These are phyloP conservation scores for Dillenia suffruticosa DNA, from an alignment of 164 flowering plant genomes.

Conservation along the genomic window DNA sequence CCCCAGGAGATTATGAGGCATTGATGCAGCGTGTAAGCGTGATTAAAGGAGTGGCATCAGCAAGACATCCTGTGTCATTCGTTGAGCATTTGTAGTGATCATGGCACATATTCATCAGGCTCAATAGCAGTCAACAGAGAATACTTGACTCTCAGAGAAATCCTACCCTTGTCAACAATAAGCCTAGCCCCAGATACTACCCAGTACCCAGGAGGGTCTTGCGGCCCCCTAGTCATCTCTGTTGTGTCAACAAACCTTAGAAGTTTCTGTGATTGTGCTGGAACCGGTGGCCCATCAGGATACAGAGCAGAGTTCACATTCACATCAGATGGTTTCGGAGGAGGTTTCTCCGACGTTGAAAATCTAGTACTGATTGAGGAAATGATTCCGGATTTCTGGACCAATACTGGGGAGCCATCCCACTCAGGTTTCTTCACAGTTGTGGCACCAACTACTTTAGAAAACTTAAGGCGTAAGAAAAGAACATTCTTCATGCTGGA, in stretches of 20 bases:
- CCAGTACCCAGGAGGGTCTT: constrained; percentile 43
- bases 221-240: constrained; percentile 38
- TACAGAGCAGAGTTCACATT: constrained; percentile 34
- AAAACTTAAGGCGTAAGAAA: constrained; percentile 26
- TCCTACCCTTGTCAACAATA: constrained; percentile 32
- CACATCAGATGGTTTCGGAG: constrained; percentile 26
- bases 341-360: not conserved
- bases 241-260: constrained; percentile 30
- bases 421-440: constrained; percentile 13
- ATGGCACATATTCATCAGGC: too few species aligned
- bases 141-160: constrained; percentile 29
- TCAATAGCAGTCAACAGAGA: constrained; percentile 16
- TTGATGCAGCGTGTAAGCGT: too few species aligned
- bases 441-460: constrained; percentile 22
- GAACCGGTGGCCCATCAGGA: constrained; percentile 35
- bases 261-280: constrained; percentile 23
- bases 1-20: too few species aligned
- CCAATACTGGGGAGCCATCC: constrained; percentile 23
- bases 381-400: constrained; percentile 24
- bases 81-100: too few species aligned
- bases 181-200: constrained; percentile 41
- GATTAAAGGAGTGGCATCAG: too few species aligned
- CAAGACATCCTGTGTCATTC: too few species aligned
- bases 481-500: constrained; percentile 26
- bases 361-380: constrained; percentile 13